phyloP scores from a whole-genome alignment of 768 basidiomycete species.

The Cyathus striatus region DNA sequence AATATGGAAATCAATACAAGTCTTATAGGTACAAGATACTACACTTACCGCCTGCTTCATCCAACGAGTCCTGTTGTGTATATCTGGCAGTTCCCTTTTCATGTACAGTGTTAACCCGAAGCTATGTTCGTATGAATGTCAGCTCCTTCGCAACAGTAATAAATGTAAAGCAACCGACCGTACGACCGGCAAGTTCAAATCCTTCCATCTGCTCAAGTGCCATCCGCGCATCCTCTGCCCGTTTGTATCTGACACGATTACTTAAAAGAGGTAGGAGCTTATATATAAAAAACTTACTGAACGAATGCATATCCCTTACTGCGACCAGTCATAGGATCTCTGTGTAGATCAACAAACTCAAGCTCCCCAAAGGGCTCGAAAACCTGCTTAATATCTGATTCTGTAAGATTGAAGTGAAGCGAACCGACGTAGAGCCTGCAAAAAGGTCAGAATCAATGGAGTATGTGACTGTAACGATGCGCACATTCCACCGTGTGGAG shows the following conservation, averaged over 20 bases:
- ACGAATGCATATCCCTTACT: constrained; percentile 99
- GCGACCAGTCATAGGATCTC: constrained; percentile 89
- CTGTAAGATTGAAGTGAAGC: constrained; percentile 93
- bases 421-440: constrained; percentile 98
- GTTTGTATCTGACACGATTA: constrained; percentile 60
- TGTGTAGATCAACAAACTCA: constrained; percentile 97
- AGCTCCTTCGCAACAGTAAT: constrained; percentile 3
- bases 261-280: neutral
- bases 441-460: neutral
- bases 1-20: constrained; percentile 1
- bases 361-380: constrained; percentile 98
- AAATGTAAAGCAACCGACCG: constrained; percentile 51
- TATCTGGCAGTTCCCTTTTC: constrained; percentile 81
- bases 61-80: constrained; percentile 74
- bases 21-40: neutral
- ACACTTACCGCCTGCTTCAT: constrained; percentile 78
- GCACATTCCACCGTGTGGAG: constrained; percentile 56
- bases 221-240: constrained; percentile 92
- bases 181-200: constrained; percentile 94
- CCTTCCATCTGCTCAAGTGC: constrained; percentile 99
- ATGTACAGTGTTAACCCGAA: constrained; percentile 89
- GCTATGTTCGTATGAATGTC: constrained; percentile 30
- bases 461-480: neutral
- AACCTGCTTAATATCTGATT: constrained; percentile 97
- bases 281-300: constrained; percentile 53